phyloP scores from a whole-genome alignment of 2,329 filamentous ascomycete species.

The Ophiocordyceps unilateralis region DNA sequence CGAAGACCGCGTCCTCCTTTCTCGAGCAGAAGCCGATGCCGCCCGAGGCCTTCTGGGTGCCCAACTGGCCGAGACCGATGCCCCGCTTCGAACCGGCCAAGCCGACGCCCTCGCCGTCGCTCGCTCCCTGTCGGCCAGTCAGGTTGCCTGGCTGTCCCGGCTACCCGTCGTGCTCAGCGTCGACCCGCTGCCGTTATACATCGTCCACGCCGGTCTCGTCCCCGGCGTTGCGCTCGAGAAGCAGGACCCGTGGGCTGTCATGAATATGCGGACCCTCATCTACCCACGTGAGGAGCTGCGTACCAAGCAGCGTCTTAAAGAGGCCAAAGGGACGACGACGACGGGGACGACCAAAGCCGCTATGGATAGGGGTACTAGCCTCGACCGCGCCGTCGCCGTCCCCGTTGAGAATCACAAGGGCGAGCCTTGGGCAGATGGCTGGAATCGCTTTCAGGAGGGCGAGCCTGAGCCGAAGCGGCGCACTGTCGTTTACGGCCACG shows the following conservation, averaged over 20 bases:
- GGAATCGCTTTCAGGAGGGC: conserved; percentile 33
- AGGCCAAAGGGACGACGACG: conserved; percentile 4
- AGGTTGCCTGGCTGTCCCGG: conserved; percentile 49
- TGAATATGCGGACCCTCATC: conserved; percentile 80
- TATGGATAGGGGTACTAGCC: no score
- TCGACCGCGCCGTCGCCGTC: conserved; percentile 15
- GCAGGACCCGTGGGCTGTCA: conserved; percentile 64
- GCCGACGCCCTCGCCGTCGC: conserved; percentile 33
- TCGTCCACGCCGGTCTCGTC: conserved; percentile 77
- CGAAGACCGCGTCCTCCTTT: conserved; percentile 69
- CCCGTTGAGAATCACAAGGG: conserved; percentile 30
- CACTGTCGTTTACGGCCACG: conserved; percentile 78
- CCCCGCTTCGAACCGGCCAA: conserved; percentile 16
- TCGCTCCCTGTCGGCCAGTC: conserved; percentile 33
- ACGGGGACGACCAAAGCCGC: background rate
- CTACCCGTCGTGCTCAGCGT: conserved; percentile 67
- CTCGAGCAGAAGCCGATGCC: conserved; percentile 22
- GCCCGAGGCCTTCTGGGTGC: conserved; percentile 9
- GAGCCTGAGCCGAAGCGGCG: conserved; percentile 20
- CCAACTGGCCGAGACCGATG: conserved; percentile 9
- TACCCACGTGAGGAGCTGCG: conserved; percentile 25
- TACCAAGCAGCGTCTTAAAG: conserved; percentile 14
- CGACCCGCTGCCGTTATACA: conserved; percentile 44
- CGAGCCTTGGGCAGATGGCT: conserved; percentile 48
- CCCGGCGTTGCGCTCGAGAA: conserved; percentile 52